A percentile compares a stretch with the other conserved stretches of the same genome.
Conservation (phyloP, 495 filamentous ascomycete genomes). For the Penicillium longicatenatum region DNA sequence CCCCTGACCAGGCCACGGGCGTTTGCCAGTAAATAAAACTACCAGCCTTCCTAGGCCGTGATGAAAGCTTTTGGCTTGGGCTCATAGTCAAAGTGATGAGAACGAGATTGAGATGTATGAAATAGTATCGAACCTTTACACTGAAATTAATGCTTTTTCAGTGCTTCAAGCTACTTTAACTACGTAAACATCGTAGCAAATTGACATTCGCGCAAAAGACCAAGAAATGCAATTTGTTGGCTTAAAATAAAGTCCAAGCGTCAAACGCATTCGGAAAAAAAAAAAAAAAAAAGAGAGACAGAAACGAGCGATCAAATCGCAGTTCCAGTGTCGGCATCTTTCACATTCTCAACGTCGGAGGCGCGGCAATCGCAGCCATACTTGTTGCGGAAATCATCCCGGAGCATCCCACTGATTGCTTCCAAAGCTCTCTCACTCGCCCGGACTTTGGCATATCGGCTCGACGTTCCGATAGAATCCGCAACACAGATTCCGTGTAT, state of each 20-base stretch:
- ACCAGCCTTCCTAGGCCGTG: no score
- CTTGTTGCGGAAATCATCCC: slow-evolving; percentile 58
- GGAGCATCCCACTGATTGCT: slow-evolving; percentile 56
- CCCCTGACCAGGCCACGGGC: not conserved
- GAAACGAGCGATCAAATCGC: slow-evolving; percentile 28
- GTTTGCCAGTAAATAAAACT: not conserved
- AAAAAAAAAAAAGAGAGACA: not conserved
- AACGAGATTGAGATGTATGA: not conserved
- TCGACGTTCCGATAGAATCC: slow-evolving; percentile 60
- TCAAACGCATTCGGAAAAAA: not conserved
- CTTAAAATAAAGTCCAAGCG: not conserved
- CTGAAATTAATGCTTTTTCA: no score
- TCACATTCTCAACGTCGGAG: slow-evolving; percentile 7
- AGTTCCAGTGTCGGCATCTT: slow-evolving; percentile 35
- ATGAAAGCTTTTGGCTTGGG: not conserved
- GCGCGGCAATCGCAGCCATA: slow-evolving; percentile 65
- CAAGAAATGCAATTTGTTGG: not conserved
- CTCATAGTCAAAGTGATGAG: not conserved
- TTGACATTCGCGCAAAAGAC: not conserved
- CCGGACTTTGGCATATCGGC: slow-evolving; percentile 70
- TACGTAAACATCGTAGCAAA: not conserved
- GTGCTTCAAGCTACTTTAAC: not conserved
- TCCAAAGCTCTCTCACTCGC: slow-evolving; percentile 69
- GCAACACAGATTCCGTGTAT: slow-evolving; percentile 72
- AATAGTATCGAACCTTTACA: no score